Evolutionary conservation across 2,329 filamentous ascomycete species (phyloP), one percentile per base, ranked within the genome.

Genomic region (Talaromyces albobiverticillius): DNA sequence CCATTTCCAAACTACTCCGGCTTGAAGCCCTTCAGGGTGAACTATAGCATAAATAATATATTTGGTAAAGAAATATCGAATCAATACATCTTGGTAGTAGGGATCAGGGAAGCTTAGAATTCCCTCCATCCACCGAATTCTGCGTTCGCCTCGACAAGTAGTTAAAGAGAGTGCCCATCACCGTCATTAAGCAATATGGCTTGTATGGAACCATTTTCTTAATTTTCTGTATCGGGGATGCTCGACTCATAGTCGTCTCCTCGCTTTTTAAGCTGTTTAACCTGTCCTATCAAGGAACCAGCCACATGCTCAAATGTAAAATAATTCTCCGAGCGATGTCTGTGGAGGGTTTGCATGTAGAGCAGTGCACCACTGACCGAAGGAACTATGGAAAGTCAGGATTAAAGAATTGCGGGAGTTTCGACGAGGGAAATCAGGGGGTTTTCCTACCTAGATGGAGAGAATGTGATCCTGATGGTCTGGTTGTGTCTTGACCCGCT

Each of bases 281-380:
- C 22, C 13, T 38, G 20, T 3, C 36, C 36, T 16, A 14, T 5
- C 14, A 36, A 36, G 6, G 23, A 8, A 48, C 46, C 46, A 25
- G 46, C 29, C 29, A 38, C 7, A 38, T 48, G 46, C 20, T n/a
- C 18, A 26, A 48, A 48, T n/a, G 46, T 10, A 38, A 16, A 38
- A 11, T 22, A 36, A 16, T 18, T 48, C 31, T 48, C 20, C 20
- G 13, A 48, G 14, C 16, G 46, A 48, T n/a, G 9, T 38, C 25
- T 48, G 31, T 26, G 22, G 46, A 34, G 46, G 32, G 31, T 38
- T 48, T 38, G 32, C 46, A 38, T 11, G 9, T 26, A 48, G 46
- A 48, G 46, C 46, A 26, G 20, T 14, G n/a, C 46, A 48, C 18
- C 38, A 48, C 38, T 48, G 14, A 16, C 46, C 46, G 14, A 38